These are phyloP conservation scores for Ceratobasidium theobromae DNA, from an alignment of 1,284 basidiomycete species.

Conservation along the genomic window DNA sequence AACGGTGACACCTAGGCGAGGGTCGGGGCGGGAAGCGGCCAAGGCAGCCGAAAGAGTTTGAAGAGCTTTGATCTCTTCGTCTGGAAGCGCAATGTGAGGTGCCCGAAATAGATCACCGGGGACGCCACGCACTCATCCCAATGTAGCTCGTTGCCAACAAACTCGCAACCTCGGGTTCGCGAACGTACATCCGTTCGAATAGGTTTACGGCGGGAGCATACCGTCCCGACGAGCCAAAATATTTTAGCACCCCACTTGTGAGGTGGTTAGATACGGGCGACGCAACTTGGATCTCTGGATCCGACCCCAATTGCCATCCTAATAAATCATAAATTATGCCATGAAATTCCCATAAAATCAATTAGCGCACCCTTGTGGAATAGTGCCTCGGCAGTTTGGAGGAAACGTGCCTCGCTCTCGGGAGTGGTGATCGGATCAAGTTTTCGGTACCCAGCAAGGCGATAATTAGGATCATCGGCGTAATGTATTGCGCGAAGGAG, in stretches of 20 bases:
- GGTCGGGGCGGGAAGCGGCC: conserved; percentile 42
- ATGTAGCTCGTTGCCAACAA: conserved; percentile 89
- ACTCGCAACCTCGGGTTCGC: conserved; percentile 88
- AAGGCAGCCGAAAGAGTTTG: conserved; percentile 90
- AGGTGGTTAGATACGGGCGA: conserved; percentile 97
- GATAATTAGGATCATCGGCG: conserved; percentile 91
- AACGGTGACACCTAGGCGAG: conserved; percentile 48
- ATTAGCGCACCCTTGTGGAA: conserved; percentile 77
- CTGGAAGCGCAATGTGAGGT: conserved; percentile 48
- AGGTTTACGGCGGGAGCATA: conserved; percentile 90
- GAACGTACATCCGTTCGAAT: conserved; percentile 85
- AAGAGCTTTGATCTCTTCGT: conserved; percentile 97
- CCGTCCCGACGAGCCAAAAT: conserved; percentile 90
- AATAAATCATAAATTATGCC: conserved; percentile 15
- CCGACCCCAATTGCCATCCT: conserved; percentile 98
- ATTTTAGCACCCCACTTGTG: conserved; percentile 93
- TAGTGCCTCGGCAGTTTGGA: conserved; percentile 87
- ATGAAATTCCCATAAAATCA: not conserved
- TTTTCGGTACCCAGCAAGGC: conserved; percentile 91
- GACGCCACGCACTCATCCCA: conserved; percentile 83
- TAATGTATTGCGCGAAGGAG: conserved; percentile 90
- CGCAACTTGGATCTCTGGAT: conserved; percentile 98
- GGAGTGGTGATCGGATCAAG: conserved; percentile 90
- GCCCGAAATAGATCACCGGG: not conserved
- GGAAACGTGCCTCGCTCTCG: conserved; percentile 87